Conservation (phyloP, 257 asterid species). For the Haberlea rhodopensis region DNA sequence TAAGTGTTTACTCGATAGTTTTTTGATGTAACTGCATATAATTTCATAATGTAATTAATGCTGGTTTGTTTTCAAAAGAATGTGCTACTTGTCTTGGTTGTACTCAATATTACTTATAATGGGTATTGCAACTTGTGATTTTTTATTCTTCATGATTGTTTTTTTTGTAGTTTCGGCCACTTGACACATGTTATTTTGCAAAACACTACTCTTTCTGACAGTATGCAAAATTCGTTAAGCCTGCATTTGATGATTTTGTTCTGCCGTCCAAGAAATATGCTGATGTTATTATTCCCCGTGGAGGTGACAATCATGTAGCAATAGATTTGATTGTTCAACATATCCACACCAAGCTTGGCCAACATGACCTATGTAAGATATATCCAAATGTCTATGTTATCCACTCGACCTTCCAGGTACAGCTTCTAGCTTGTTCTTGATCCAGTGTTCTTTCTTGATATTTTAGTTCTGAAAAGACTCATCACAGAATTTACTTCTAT, state of each 20-base stretch:
- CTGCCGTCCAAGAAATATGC: constrained; percentile 96
- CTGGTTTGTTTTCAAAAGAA: constrained; percentile 1
- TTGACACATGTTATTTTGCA: not conserved
- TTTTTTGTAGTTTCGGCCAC: constrained; percentile 5
- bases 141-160: constrained; percentile 13
- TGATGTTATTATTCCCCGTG: constrained; percentile 98
- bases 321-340: constrained; percentile 95
- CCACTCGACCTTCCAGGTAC: constrained; percentile 97
- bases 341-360: constrained; percentile 94
- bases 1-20: not conserved
- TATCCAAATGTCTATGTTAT: constrained; percentile 89
- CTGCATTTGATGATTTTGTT: constrained; percentile 98
- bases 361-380: constrained; percentile 94
- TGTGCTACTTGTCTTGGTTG: constrained; percentile 5
- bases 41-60: not conserved
- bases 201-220: constrained; percentile 35
- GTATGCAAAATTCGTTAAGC: constrained; percentile 99
- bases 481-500: not conserved
- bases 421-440: constrained; percentile 15
- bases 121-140: not conserved
- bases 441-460: constrained; percentile 16
- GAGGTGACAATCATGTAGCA: constrained; percentile 98
- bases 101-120: not conserved
- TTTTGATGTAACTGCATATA: not conserved
- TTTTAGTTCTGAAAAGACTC: constrained; percentile 7